Conservation (phyloP, 768 basidiomycete genomes). For the Russula ochroleuca region DNA sequence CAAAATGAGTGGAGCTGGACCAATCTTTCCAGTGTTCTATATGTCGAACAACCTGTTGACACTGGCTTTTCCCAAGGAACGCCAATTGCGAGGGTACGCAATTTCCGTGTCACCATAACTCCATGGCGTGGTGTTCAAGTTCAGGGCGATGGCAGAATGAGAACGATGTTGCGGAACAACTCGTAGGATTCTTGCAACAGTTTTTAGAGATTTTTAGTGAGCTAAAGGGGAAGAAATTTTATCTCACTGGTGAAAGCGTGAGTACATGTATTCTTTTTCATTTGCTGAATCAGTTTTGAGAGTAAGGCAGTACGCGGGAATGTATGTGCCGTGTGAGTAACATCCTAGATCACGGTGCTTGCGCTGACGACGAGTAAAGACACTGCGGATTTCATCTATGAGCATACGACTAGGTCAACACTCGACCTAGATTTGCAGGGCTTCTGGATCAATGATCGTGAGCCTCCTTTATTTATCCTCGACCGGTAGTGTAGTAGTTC, state of each 20-base stretch:
- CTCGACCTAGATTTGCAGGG: slow-evolving; percentile 61
- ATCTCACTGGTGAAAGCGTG: slow-evolving; percentile 71
- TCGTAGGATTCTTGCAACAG: too few species aligned
- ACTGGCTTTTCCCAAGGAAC: slow-evolving; percentile 72
- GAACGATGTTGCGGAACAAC: slow-evolving; percentile 53
- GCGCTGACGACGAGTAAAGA: slow-evolving; percentile 39
- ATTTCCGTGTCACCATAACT: not conserved
- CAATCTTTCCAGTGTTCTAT: slow-evolving; percentile 68
- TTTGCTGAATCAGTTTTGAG: not conserved
- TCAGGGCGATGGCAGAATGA: slow-evolving; percentile 39
- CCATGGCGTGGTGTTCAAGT: not conserved
- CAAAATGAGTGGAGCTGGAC: slow-evolving; percentile 73
- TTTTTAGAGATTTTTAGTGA: slow-evolving; percentile 73
- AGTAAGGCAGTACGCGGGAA: slow-evolving; percentile 60
- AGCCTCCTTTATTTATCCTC: slow-evolving; percentile 31
- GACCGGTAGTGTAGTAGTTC: not conserved
- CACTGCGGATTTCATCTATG: slow-evolving; percentile 67
- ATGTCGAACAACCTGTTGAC: slow-evolving; percentile 76
- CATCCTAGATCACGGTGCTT: slow-evolving; percentile 30
- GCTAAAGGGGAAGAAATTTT: slow-evolving; percentile 67
- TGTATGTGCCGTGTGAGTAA: slow-evolving; percentile 55
- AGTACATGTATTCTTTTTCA: slow-evolving; percentile 31
- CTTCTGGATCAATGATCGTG: slow-evolving; percentile 71
- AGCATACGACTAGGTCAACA: slow-evolving; percentile 40
- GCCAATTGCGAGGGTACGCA: slow-evolving; percentile 47